A percentile compares a stretch with the other conserved stretches of the same genome.
These are phyloP conservation scores for Nakazawaea wyomingensis DNA, from an alignment of 805 yeast species.

Conservation along the genomic window DNA sequence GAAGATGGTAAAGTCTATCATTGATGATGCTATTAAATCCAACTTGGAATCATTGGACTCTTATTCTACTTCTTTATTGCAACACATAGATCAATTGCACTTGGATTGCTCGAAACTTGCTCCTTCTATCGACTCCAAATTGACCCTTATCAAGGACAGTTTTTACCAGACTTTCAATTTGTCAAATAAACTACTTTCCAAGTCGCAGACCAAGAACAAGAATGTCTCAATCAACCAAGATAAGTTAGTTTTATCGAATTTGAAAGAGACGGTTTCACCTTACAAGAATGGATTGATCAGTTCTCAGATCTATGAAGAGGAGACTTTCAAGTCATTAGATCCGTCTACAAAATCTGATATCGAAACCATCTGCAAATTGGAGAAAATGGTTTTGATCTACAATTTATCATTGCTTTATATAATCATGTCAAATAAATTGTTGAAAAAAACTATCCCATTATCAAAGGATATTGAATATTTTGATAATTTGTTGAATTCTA, in stretches of 20 bases:
- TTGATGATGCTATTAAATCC: constrained; percentile 6
- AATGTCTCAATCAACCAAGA: not conserved
- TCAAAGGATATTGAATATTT: constrained; percentile 42
- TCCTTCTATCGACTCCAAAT: not conserved
- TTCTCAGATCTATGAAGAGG: not conserved
- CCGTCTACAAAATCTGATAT: not conserved
- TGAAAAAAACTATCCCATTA: constrained; percentile 37
- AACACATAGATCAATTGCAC: not conserved
- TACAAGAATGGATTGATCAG: constrained; percentile 1
- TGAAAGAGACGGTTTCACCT: not conserved
- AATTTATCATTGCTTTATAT: constrained; percentile 17
- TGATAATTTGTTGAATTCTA: constrained; percentile 32
- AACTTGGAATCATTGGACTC: constrained; percentile 7
- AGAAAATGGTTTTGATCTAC: constrained; percentile 20
- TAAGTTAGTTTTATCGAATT: not conserved
- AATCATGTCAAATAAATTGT: constrained; percentile 22
- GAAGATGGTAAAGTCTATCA: constrained; percentile 7
- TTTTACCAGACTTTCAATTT: constrained; percentile 5
- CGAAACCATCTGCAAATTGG: constrained; percentile 14
- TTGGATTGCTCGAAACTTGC: not conserved
- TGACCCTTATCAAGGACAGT: not conserved
- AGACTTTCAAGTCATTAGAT: not conserved
- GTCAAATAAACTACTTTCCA: constrained; percentile 1
- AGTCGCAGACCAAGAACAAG: not conserved
- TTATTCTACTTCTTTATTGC: not conserved